Conservation (phyloP, 2,329 filamentous ascomycete genomes). For the Hypoxylon sp. region DNA sequence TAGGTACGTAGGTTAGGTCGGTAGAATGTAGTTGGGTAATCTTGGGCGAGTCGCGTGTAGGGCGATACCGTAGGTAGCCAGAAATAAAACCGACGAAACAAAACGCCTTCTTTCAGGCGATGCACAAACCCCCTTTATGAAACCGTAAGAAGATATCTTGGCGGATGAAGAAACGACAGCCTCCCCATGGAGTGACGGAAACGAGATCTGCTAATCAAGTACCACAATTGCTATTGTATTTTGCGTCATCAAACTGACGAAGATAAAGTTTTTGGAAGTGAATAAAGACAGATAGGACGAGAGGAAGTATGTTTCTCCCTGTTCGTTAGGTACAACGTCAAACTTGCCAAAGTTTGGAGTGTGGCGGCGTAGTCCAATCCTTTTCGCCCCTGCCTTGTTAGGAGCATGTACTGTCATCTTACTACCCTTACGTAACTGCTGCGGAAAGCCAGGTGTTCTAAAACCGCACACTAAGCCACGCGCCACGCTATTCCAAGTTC, state of each 20-base stretch:
- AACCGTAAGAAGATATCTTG: constrained; percentile 35
- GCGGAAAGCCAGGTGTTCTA: constrained; percentile 43
- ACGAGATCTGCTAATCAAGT: constrained; percentile 24
- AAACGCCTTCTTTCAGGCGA: constrained; percentile 40
- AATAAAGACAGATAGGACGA: constrained; percentile 17
- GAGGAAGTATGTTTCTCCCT: constrained; percentile 9
- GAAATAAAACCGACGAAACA: constrained; percentile 26
- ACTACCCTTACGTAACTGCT: constrained; percentile 21
- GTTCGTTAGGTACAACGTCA: constrained; percentile 2
- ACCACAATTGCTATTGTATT: constrained; percentile 10
- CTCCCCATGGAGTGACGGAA: constrained; percentile 24
- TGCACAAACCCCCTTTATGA: constrained; percentile 43
- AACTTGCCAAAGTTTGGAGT: not conserved
- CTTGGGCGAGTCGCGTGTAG: constrained; percentile 10
- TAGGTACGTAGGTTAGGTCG: not conserved
- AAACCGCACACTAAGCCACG: constrained; percentile 36
- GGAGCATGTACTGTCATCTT: not conserved
- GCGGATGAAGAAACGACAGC: constrained; percentile 23
- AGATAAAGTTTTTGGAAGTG: not conserved
- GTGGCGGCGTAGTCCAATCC: constrained; percentile 32
- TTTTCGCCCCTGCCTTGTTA: constrained; percentile 8
- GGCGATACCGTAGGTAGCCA: constrained; percentile 1
- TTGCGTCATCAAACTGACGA: constrained; percentile 12
- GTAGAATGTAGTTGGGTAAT: constrained; percentile 5
- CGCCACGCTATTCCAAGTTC: constrained; percentile 16